Conservation (phyloP, 177 flowering plant genomes). For the Vitis hybrid region DNA sequence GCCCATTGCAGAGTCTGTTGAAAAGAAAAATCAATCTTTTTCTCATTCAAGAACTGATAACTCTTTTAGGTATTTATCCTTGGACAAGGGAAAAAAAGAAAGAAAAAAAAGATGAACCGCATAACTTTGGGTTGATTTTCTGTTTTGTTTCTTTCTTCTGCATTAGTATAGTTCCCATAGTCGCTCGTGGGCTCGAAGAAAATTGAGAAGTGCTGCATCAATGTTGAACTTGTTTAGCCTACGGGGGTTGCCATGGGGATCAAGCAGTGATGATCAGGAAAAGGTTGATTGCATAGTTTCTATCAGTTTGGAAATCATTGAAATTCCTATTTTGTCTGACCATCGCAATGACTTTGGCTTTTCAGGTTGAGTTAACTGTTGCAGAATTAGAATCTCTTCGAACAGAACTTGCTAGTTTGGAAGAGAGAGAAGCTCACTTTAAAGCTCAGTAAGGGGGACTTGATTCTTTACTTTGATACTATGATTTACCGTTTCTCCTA, state of each 20-base stretch:
- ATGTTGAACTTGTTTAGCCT: constrained; percentile 75
- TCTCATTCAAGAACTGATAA: constrained; percentile 27
- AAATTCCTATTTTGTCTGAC: constrained; percentile 4
- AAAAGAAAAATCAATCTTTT: constrained; percentile 20
- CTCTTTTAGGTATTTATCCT: constrained; percentile 37
- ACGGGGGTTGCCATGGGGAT: constrained; percentile 59
- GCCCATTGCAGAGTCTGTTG: constrained; percentile 27
- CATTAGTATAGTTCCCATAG: constrained; percentile 44
- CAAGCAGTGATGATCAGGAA: constrained; percentile 48
- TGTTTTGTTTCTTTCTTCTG: constrained; percentile 18
- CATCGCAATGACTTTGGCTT: constrained; percentile 7
- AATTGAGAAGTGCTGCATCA: constrained; percentile 50
- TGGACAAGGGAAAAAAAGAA: not conserved
- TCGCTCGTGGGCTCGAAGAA: constrained; percentile 38
- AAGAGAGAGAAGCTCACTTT: constrained; percentile 81
- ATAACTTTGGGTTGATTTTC: constrained; percentile 4
- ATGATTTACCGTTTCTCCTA: not conserved
- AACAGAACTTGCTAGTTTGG: constrained; percentile 71
- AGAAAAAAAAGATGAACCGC: not conserved
- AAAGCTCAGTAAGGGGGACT: constrained; percentile 76
- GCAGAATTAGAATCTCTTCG: constrained; percentile 79
- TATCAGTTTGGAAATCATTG: not conserved
- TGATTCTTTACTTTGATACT: not conserved
- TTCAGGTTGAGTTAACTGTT: constrained; percentile 70
- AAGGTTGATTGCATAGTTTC: constrained; percentile 43